phyloP scores from a whole-genome alignment of 2,329 filamentous ascomycete genomes.

The Sclerotinia spermophila region DNA sequence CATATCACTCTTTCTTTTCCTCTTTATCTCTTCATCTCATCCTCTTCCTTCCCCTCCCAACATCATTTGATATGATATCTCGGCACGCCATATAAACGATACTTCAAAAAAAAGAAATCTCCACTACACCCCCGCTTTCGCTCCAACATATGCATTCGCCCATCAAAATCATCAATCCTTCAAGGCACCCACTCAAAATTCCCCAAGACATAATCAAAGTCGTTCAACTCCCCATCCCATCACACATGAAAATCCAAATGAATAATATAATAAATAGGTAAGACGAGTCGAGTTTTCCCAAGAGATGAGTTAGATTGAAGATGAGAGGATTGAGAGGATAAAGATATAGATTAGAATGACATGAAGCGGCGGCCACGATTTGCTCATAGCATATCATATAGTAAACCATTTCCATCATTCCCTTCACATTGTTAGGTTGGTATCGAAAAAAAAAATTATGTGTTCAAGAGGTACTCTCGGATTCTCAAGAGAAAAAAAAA shows the following conservation, averaged over 20 bases:
- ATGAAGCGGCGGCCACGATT: not conserved
- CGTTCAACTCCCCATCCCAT: not conserved
- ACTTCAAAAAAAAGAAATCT: conserved; percentile 1
- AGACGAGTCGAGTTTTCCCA: conserved; percentile 1
- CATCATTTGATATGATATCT: conserved; percentile 1
- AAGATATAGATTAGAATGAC: not conserved
- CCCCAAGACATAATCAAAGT: conserved; percentile 6
- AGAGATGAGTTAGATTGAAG: not conserved
- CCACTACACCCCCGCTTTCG: conserved; percentile 1
- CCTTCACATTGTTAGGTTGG: not conserved
- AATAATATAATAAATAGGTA: conserved; percentile 6
- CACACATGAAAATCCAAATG: conserved; percentile 11
- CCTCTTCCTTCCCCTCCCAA: not conserved
- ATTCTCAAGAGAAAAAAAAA: conserved; percentile 2
- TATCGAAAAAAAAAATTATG: conserved; percentile 1
- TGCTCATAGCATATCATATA: not conserved
- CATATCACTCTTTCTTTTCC: not conserved
- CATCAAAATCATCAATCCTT: not conserved
- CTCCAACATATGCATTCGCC: not conserved
- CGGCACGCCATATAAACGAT: not conserved
- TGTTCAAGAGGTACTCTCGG: not conserved
- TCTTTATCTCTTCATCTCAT: not conserved
- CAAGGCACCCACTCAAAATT: not conserved
- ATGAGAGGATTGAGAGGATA: not conserved
- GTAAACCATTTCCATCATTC: not conserved